Base-by-base conservation (phyloP, 129 eudicot genomes). In the Pseudognaphalium luteoalbum region DNA sequence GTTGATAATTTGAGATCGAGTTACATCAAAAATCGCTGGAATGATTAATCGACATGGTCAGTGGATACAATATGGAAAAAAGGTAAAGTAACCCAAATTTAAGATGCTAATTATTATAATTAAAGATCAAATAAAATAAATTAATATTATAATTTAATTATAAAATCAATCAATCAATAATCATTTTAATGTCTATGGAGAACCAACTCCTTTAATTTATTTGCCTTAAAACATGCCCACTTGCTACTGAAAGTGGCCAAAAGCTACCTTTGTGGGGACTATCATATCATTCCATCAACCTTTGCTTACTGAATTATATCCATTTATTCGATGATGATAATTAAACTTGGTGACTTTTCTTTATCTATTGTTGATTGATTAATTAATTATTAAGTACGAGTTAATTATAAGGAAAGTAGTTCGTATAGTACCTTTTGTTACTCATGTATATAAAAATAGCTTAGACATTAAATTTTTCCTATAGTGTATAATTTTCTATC, bases 151-250 rank as follows among this genome's bases (percentile, higher is more conserved):
- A 74, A 25, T 1, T 74, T 21, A 0, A 2, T 74, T 21, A 61
- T 29, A 65, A 16, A 66, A 57, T 73, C 50, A 80, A 80, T 74
- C 72, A 73, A 78, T 50, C 62, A 61, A 70, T 60, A 25, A 61
- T 76, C 74, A 66, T 66, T 80, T 73, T 33, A 56, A 47, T 73
- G 74, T 75, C 64, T 42, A 80, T 57, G 75, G 71, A 74, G 73
- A 81, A 70, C 69, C 67, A 73, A 86, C 76, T 86, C 76, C 79
- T 73, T 79, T 25, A 25, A 25, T 25, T 25, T 25, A 25, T 25
- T 25, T 33, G 78, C 66, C 35, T 78, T 75, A 71, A 42, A 42
- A 61, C 81, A 68, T 80, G 73, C 85, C 90, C 85, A 86, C 87
- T 83, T 80, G 81, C 68, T 70, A 64, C 74, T 75, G 58, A 50